Base-by-base conservation (phyloP, 1,139 yeast genomes). In the Diutina siamensis region DNA sequence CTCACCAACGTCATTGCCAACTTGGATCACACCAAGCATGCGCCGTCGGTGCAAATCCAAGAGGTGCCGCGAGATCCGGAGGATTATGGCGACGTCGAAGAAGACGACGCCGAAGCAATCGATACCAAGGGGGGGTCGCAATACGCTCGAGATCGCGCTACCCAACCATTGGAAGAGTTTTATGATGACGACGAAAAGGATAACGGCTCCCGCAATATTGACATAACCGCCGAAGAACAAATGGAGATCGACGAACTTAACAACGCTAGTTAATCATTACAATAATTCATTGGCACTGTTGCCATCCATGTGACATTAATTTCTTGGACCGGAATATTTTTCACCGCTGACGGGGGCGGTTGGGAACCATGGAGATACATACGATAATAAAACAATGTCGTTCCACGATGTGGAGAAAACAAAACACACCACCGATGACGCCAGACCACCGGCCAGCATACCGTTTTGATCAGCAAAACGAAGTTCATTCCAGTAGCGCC, bases 171-270 rank as follows among this genome's bases (percentile, higher is more conserved):
- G 2, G 42, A 32, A 13, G 42, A 38, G n/a, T 38, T 21, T 20
- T 38, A 38, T 17, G 42, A 38, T 18, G 42, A 38, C n/a, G 83
- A 76, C 46, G 80, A 74, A 38, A 72, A 72, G 51, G 77, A 75
- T 46, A 60, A 59, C 40, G 76, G 72, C 3, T 72, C 67, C 40
- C 56, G 53, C 45, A 58, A 67, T 50, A 60, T 68, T 27, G 53
- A 51, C 18, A 22, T 38, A 15, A 38, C 42, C 19, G 33, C 42
- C n/a, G 42, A 25, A 8, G 42, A 38, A 25, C 42, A 38, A 17
- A 38, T 38, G 42, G 42, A 38, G 15, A 38, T 38, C 21, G 42
- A 38, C 19, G 42, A 38, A 15, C 31, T 38, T 17, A 38, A 38
- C 10, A 15, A 25, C 20, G 32, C 9, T 9, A 13, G 5, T 10